A percentile compares a stretch with the other conserved stretches of the same genome.
phyloP scores from a whole-genome alignment of 2,329 filamentous ascomycete genomes.

The Pseudogymnoascus destructans region DNA sequence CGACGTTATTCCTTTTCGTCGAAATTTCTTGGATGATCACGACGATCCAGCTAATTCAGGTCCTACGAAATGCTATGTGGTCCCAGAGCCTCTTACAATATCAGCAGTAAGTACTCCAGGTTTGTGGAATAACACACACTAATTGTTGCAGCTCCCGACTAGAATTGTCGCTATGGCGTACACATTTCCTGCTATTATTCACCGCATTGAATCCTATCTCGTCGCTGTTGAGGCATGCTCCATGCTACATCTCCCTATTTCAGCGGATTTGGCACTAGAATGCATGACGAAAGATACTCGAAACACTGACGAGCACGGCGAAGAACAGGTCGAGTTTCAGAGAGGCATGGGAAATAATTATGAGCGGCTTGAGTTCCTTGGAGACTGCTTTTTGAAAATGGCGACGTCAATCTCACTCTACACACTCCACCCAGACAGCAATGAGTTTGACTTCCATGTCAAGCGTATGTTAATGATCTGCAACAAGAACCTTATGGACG shows the following conservation, averaged over 20 bases:
- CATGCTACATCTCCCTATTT: constrained; percentile 49
- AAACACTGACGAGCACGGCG: constrained; percentile 59
- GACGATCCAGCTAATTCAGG: constrained; percentile 28
- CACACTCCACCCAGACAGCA: constrained; percentile 58
- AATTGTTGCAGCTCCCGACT: constrained; percentile 44
- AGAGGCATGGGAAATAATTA: constrained; percentile 89
- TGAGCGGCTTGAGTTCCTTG: constrained; percentile 84
- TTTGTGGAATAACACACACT: neutral
- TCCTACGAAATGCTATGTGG: constrained; percentile 47
- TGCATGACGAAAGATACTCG: constrained; percentile 89
- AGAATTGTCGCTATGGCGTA: constrained; percentile 60
- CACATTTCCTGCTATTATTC: constrained; percentile 70
- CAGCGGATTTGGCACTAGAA: constrained; percentile 62
- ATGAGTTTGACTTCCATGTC: constrained; percentile 81
- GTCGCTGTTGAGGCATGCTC: constrained; percentile 65
- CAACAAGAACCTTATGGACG: constrained; percentile 78
- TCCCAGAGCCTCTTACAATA: constrained; percentile 62
- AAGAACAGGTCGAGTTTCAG: constrained; percentile 59
- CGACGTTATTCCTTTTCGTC: constrained; percentile 59
- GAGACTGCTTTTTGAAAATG: constrained; percentile 92
- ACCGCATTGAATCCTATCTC: constrained; percentile 68
- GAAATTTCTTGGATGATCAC: constrained; percentile 66
- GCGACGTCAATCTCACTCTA: constrained; percentile 82
- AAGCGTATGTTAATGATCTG: constrained; percentile 83
- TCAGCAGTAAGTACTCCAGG: constrained; percentile 48